Conservation (phyloP, 768 basidiomycete genomes). For the Lactarius sp. region DNA sequence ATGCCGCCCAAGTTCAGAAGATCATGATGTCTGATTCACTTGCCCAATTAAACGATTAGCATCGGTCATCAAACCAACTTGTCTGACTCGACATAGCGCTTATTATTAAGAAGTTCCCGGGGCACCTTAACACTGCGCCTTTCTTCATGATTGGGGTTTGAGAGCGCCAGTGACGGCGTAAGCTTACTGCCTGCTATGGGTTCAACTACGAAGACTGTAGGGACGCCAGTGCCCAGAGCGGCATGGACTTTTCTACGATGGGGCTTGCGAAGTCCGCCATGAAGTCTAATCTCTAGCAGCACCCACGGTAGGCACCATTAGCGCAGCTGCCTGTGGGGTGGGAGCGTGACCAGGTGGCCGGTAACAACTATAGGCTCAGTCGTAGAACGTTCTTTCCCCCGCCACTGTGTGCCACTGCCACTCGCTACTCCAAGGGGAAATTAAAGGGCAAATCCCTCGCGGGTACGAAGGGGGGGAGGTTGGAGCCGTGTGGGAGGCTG, state of each 20-base stretch:
- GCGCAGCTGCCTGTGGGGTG: neutral
- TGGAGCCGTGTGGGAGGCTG: neutral
- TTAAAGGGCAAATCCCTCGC: neutral
- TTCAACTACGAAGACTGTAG: neutral
- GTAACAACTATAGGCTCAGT: neutral
- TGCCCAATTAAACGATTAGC: neutral
- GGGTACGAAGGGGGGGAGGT: neutral
- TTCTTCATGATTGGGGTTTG: neutral
- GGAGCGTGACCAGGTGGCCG: neutral
- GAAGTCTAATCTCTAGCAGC: conserved; percentile 48
- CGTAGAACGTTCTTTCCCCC: neutral
- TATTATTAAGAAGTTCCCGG: neutral
- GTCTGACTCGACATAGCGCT: neutral
- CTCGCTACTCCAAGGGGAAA: neutral
- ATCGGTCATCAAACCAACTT: neutral
- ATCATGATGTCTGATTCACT: neutral
- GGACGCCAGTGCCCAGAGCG: conserved; percentile 12
- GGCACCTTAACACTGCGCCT: neutral
- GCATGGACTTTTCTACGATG: neutral
- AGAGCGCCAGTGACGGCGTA: neutral
- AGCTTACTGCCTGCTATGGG: neutral
- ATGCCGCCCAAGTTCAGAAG: neutral
- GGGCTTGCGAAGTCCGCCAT: conserved; percentile 47
- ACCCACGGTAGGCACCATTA: conserved; percentile 33
- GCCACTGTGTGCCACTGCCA: neutral